Evolutionary conservation across 2,329 filamentous ascomycete genomes (phyloP).

Genomic region (Chaetomiaceae sp.): DNA sequence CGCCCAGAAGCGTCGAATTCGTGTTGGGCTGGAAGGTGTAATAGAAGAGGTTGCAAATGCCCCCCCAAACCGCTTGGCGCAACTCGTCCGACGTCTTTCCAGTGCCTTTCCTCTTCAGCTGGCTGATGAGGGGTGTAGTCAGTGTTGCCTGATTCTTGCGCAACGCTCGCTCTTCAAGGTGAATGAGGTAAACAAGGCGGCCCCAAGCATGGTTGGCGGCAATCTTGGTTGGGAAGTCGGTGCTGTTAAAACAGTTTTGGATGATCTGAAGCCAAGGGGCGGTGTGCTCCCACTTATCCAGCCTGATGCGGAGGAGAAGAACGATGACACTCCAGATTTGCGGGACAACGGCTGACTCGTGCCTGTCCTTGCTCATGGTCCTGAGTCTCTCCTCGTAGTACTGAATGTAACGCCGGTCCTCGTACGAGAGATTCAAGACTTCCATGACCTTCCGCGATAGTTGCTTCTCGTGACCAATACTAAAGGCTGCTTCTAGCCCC

Average conservation of each 20-base stretch:
- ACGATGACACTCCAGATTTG: constrained; percentile 85
- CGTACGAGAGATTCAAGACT: constrained; percentile 54
- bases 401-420: constrained; percentile 61
- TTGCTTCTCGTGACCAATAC: constrained; percentile 63
- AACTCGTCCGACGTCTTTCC: constrained; percentile 55
- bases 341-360: constrained; percentile 63
- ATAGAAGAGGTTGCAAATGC: constrained; percentile 76
- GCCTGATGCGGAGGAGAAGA: constrained; percentile 65
- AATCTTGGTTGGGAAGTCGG: constrained; percentile 63
- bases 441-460: constrained; percentile 63
- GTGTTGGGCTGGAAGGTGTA: constrained; percentile 72
- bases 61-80: constrained; percentile 53
- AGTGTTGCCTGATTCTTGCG: constrained; percentile 52
- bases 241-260: constrained; percentile 77
- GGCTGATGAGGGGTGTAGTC: constrained; percentile 62
- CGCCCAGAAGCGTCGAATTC: constrained; percentile 61
- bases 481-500: constrained; percentile 64
- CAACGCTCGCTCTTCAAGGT: constrained; percentile 56
- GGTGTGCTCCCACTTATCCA: constrained; percentile 68
- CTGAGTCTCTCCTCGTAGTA: constrained; percentile 64
- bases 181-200: constrained; percentile 70
- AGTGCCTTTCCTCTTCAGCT: constrained; percentile 60
- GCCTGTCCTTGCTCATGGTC: constrained; percentile 61
- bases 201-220: constrained; percentile 85
- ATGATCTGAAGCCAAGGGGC: constrained; percentile 72